Base-by-base conservation (phyloP, 768 basidiomycete species). In the Boletus patriciae region DNA sequence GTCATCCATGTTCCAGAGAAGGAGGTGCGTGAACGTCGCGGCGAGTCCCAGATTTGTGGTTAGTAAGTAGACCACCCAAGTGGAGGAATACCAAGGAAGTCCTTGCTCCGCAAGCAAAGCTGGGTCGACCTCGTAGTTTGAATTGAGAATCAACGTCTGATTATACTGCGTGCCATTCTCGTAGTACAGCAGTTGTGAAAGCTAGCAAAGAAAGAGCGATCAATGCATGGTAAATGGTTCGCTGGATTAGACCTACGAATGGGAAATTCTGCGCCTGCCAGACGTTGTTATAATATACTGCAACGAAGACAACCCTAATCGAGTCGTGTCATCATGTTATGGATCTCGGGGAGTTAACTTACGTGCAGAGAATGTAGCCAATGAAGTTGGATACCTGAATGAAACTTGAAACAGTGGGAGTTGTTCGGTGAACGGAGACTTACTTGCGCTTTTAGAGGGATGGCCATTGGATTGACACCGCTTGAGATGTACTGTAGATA, bases 201-300 rank as follows among this genome's bases (percentile, higher is more conserved):
- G 69, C 67, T 70, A 33, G 13, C 12, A 3, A 75, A 59, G 34
- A 31, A 34, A 36, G 21, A 6, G 36, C 3, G 6, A 29, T 58
- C 15, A 50, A 31, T 10, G 21, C 11, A 29, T 8, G 23, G 10
- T 10, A 6, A 16, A 19, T 6, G 4, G 43, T 25, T 51, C 18
- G 16, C 46, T 48, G 44, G 67, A 66, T 70, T 80, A 81, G 3
- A 55, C 67, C 44, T 66, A 77, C 74, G 72, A 84, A 85, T 4
- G 85, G 84, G 75, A 86, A 85, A 61, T 74, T 79, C 63, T 84
- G 80, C 2, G 78, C 78, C 42, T 80, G 67, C 85, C 84, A 86
- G 10, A 78, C 71, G 58, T 87, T 85, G 36, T 64, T 74, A 12
- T 78, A 78, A 62, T 74, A 81, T 0, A 76, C 63, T 0, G 72